Conservation (phyloP, 2,329 filamentous ascomycete genomes). For the Onygenales sp. region DNA sequence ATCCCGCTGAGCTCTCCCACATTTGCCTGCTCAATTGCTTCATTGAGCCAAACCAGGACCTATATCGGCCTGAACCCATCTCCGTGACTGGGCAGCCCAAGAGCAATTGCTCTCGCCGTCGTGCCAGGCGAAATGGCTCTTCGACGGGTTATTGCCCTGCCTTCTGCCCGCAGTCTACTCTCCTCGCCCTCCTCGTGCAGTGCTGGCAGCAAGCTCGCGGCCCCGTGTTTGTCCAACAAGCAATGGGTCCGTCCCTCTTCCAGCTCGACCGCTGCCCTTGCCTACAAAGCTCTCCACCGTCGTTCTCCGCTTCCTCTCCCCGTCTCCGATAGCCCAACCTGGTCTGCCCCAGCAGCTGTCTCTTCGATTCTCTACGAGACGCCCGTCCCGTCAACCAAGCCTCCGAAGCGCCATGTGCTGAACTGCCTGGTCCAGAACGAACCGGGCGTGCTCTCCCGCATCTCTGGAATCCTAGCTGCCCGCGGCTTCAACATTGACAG, state of each 20-base stretch:
- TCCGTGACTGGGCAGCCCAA: not conserved
- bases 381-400: conserved; percentile 68
- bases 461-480: conserved; percentile 91
- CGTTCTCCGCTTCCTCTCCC: conserved; percentile 79
- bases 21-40: not conserved
- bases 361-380: conserved; percentile 99
- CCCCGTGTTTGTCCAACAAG: not conserved
- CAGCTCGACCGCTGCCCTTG: conserved; percentile 79
- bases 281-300: conserved; percentile 93
- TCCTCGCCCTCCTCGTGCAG: conserved; percentile 12
- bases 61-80: not conserved
- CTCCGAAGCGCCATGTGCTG: conserved; percentile 88
- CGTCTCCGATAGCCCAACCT: conserved; percentile 67
- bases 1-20: not conserved
- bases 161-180: conserved; percentile 14
- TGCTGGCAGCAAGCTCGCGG: not conserved
- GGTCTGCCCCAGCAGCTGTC: conserved; percentile 82
- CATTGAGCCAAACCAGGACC: not conserved
- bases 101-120: conserved; percentile 1
- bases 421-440: conserved; percentile 99
- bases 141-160: conserved; percentile 27
- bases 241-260: conserved; percentile 7
- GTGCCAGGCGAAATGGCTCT: conserved; percentile 25
- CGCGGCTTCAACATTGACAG: conserved; percentile 99
- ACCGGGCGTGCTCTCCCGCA: conserved; percentile 89